These are phyloP conservation scores for Solanum hybrid DNA, from an alignment of 305 asterid species.

Conservation along the genomic window DNA sequence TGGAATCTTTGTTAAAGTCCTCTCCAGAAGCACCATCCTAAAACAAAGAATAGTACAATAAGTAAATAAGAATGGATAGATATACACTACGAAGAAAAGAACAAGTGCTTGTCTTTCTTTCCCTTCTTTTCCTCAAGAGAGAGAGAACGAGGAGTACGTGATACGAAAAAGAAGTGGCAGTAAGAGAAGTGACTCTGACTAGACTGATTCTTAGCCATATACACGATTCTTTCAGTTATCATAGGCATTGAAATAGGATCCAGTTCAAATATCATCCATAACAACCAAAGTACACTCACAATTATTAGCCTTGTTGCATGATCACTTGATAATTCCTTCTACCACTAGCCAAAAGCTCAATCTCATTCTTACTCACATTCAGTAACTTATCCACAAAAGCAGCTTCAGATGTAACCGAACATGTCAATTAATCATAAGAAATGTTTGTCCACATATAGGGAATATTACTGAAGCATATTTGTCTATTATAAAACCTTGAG, in stretches of 20 bases:
- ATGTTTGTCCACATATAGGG: background rate
- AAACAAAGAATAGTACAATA: slow-evolving; percentile 12
- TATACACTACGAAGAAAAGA: background rate
- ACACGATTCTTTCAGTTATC: background rate
- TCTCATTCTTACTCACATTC: background rate
- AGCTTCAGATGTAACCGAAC: background rate
- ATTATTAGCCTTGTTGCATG: background rate
- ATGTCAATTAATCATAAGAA: background rate
- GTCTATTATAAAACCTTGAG: background rate
- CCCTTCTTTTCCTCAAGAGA: background rate
- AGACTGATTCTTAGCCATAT: background rate
- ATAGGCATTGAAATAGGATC: background rate
- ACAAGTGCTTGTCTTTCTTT: background rate
- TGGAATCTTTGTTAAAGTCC: slow-evolving; percentile 74
- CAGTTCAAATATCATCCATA: background rate
- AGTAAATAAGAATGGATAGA: background rate
- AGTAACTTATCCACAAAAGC: background rate
- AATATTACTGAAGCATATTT: background rate
- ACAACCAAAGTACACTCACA: background rate
- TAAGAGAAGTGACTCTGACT: background rate
- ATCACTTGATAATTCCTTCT: background rate
- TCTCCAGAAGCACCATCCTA: slow-evolving; percentile 87
- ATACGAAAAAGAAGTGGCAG: background rate
- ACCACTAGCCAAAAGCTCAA: background rate
- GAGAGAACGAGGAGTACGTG: background rate